Percentiles rank a stretch among this genome's conserved stretches.
Evolutionary conservation across 805 yeast genomes (phyloP).

Genomic region (Kuraishia hungarica): DNA sequence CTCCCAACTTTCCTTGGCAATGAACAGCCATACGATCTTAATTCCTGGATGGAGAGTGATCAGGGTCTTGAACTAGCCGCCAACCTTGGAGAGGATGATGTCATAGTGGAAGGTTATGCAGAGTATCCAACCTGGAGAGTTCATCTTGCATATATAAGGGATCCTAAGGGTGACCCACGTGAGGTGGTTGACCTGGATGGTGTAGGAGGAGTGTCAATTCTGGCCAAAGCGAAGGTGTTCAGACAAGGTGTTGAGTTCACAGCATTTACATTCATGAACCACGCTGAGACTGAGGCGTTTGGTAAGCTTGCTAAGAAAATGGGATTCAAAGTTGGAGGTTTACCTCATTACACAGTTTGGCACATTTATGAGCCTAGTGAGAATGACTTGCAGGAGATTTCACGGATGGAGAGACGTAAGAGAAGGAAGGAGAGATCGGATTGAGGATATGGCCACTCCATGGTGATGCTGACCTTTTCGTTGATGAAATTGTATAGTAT

Average conservation of each 20-base stretch:
- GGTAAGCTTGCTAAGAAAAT: constrained; percentile 72
- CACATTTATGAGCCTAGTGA: constrained; percentile 87
- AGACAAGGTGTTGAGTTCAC: constrained; percentile 80
- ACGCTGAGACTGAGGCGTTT: constrained; percentile 84
- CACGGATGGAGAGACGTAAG: constrained; percentile 57
- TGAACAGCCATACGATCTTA: constrained; percentile 92
- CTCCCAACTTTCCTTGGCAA: constrained; percentile 84
- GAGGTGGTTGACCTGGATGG: constrained; percentile 73
- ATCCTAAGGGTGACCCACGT: constrained; percentile 48
- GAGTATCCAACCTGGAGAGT: constrained; percentile 84
- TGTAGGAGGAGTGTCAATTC: constrained; percentile 79
- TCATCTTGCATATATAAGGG: constrained; percentile 68
- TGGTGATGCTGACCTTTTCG: not conserved
- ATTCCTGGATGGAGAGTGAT: constrained; percentile 91
- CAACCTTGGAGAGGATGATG: constrained; percentile 67
- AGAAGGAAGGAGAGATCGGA: constrained; percentile 23
- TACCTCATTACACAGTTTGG: constrained; percentile 88
- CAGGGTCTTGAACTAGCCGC: constrained; percentile 63
- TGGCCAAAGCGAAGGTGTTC: constrained; percentile 67
- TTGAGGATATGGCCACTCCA: not conserved
- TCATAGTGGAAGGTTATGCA: constrained; percentile 82
- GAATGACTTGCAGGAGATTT: constrained; percentile 67
- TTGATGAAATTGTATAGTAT: not conserved
- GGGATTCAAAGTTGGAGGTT: constrained; percentile 80
- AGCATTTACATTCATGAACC: constrained; percentile 75